A percentile compares a stretch with the other conserved stretches of the same genome.
phyloP scores from a whole-genome alignment of 371 early-diverging fungal genomes.

The Batkoa obscura region DNA sequence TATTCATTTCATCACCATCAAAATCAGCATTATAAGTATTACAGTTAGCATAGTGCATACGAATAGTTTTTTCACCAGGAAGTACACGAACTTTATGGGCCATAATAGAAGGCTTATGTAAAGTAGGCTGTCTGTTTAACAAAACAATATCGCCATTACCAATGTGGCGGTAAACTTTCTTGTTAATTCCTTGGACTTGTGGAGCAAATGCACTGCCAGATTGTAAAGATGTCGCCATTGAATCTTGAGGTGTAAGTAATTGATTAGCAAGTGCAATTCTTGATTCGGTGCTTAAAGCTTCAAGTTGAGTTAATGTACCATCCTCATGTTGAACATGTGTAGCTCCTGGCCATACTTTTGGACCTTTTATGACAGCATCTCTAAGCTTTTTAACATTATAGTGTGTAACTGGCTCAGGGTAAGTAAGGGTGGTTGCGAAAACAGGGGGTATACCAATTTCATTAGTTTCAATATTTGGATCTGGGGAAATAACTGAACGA shows the following conservation, averaged over 20 bases:
- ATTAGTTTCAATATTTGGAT: conserved; percentile 94
- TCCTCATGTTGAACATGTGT: conserved; percentile 85
- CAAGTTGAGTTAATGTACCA: conserved; percentile 68
- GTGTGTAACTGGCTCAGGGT: conserved; percentile 95
- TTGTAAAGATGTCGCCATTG: conserved; percentile 7
- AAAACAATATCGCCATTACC: conserved; percentile 94
- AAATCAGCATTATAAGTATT: conserved; percentile 99
- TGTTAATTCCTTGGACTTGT: conserved; percentile 53
- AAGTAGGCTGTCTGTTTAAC: conserved; percentile 98
- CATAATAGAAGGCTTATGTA: conserved; percentile 99
- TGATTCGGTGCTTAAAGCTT: conserved; percentile 58
- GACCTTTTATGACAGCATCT: conserved; percentile 95
- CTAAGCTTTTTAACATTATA: conserved; percentile 86
- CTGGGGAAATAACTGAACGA: conserved; percentile 99
- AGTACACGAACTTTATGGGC: conserved; percentile 95
- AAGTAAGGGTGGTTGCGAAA: conserved; percentile 94
- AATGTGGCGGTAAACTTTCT: conserved; percentile 94
- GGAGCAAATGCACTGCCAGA: conserved; percentile 28
- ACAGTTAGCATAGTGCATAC: conserved; percentile 96
- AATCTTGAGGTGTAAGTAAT: conserved; percentile 65
- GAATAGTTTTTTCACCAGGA: conserved; percentile 95
- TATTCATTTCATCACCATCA: conserved; percentile 99
- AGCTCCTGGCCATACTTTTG: conserved; percentile 97
- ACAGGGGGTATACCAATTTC: conserved; percentile 98
- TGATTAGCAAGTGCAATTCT: conserved; percentile 93